A percentile compares a stretch with the other conserved stretches of the same genome.
phyloP scores from a whole-genome alignment of 225 moss, liverwort and hornwort genomes.

The Rhytidiadelphus loreus region DNA sequence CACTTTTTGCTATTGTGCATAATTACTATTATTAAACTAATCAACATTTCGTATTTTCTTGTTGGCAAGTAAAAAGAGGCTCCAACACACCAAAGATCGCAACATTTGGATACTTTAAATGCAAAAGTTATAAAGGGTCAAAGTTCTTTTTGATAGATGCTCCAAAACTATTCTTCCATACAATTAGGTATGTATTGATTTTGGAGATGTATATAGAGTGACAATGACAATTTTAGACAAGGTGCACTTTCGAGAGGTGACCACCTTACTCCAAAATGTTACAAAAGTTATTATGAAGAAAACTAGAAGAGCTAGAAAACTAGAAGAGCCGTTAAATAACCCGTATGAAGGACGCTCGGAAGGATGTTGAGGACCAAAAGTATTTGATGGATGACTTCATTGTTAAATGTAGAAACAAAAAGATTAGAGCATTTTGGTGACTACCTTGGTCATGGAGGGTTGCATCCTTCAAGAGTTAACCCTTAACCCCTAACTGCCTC shows the following conservation, averaged over 20 bases:
- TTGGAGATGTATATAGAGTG: not conserved
- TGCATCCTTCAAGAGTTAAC: too few relatives aligned
- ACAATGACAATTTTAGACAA: not conserved
- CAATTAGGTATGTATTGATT: not conserved
- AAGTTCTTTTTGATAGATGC: not conserved
- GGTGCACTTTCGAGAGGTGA: fast-evolving
- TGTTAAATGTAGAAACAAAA: not conserved
- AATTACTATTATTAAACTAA: not conserved
- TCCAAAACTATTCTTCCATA: not conserved
- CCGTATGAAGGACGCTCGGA: too few relatives aligned
- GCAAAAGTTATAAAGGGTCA: not conserved
- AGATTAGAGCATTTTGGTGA: not conserved
- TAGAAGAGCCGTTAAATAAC: not conserved
- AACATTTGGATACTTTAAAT: not conserved
- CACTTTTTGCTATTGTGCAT: not conserved
- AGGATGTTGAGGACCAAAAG: fast-evolving
- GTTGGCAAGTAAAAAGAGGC: too few relatives aligned
- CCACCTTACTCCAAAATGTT: not conserved
- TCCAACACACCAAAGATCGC: not conserved
- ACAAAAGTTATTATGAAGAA: not conserved
- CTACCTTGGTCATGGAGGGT: too few relatives aligned
- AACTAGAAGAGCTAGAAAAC: too few relatives aligned
- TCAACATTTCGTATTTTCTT: too few relatives aligned
- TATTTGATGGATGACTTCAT: not conserved
- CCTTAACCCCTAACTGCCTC: too few relatives aligned